Percentiles rank a stretch among this genome's conserved stretches.
These are phyloP conservation scores for Suhomyces terraborum DNA, from an alignment of 1,139 yeast genomes.

Conservation along the genomic window DNA sequence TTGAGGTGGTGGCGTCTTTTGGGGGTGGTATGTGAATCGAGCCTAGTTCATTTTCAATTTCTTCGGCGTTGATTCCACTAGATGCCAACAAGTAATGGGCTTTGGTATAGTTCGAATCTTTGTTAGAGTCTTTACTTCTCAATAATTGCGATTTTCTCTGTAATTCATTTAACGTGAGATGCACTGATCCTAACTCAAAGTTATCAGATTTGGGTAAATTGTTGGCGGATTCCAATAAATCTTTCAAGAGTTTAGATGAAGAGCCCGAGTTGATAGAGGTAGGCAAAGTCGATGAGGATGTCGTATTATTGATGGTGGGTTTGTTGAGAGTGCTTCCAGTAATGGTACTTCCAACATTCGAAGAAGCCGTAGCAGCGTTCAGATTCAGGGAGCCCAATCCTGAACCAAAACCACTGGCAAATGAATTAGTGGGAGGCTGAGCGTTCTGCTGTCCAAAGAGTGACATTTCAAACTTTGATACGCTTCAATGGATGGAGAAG, in stretches of 20 bases:
- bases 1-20: conserved; percentile 20
- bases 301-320: conserved; percentile 1
- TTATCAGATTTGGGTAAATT: conserved; percentile 64
- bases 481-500: conserved; percentile 2
- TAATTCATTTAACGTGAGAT: conserved; percentile 75
- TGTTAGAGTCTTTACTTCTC: conserved; percentile 46
- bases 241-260: conserved; percentile 45
- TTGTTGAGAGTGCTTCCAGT: conserved; percentile 5
- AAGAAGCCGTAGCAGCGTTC: background rate
- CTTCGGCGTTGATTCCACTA: conserved; percentile 87
- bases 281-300: conserved; percentile 4
- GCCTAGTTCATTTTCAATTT: conserved; percentile 69
- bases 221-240: conserved; percentile 68
- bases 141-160: conserved; percentile 67
- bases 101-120: conserved; percentile 60
- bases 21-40: conserved; percentile 32
- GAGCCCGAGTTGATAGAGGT: conserved; percentile 12
- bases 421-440: conserved; percentile 2
- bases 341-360: conserved; percentile 4
- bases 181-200: conserved; percentile 69
- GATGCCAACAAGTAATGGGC: conserved; percentile 92
- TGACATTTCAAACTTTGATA: conserved; percentile 10
- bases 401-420: conserved; percentile 10
- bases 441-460: conserved; percentile 13
- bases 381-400: conserved; percentile 12